These are phyloP conservation scores for Aphanomyces invadans DNA, from an alignment of 352 stramenopile genomes.

Conservation along the genomic window DNA sequence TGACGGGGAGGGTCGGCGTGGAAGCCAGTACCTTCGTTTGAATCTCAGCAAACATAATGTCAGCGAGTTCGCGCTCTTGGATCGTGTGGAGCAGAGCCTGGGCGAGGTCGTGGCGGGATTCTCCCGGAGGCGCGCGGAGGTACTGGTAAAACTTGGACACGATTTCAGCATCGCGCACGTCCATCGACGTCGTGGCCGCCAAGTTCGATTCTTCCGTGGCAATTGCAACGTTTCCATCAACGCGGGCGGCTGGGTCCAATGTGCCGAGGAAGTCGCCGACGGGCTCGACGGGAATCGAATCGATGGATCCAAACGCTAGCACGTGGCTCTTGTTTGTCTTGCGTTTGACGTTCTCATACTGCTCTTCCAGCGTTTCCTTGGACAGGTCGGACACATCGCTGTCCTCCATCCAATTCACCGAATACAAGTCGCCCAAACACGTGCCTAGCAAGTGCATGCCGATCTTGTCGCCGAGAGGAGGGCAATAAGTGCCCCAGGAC, in stretches of 20 bases:
- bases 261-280: conserved; percentile 79
- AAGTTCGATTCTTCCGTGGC: conserved; percentile 26
- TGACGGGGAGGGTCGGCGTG: not conserved
- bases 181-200: conserved; percentile 27
- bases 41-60: conserved; percentile 53
- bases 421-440: conserved; percentile 86
- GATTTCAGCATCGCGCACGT: conserved; percentile 61
- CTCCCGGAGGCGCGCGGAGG: conserved; percentile 33
- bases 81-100: conserved; percentile 39
- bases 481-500: conserved; percentile 87
- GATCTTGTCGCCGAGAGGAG: conserved; percentile 55
- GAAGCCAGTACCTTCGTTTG: conserved; percentile 4
- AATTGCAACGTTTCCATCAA: not conserved
- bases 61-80: conserved; percentile 38
- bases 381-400: conserved; percentile 76
- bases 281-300: conserved; percentile 54
- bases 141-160: conserved; percentile 76
- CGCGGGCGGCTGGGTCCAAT: conserved; percentile 38
- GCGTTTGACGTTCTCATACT: conserved; percentile 64
- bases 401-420: conserved; percentile 89
- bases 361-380: conserved; percentile 62
- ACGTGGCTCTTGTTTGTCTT: conserved; percentile 80
- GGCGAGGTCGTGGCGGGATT: conserved; percentile 32
- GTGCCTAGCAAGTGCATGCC: conserved; percentile 61
- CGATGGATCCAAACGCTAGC: conserved; percentile 49